A percentile compares a stretch with the other conserved stretches of the same genome.
Evolutionary conservation across 768 basidiomycete species (phyloP).

Genomic region (Phylloporus sp.): DNA sequence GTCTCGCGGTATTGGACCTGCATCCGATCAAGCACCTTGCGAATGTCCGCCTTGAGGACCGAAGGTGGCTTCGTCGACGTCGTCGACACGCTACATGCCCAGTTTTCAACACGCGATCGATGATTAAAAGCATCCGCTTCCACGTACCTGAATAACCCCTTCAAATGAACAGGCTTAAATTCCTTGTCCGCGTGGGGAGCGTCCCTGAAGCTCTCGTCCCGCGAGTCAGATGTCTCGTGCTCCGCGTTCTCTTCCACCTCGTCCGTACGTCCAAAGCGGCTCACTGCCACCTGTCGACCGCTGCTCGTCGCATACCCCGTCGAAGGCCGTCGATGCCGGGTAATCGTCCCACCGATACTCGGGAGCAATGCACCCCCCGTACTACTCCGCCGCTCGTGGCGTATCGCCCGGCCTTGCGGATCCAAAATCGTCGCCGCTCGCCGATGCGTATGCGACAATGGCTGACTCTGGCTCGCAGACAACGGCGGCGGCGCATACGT

Average conservation of each 20-base stretch:
- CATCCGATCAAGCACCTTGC: constrained; percentile 85
- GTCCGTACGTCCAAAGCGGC: constrained; percentile 47
- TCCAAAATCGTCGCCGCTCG: constrained; percentile 77
- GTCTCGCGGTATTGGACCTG: constrained; percentile 92
- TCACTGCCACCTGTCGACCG: constrained; percentile 33
- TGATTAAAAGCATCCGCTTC: too few relatives aligned
- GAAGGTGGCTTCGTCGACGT: constrained; percentile 86
- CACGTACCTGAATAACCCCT: constrained; percentile 85
- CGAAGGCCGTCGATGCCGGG: constrained; percentile 66
- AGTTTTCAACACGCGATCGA: too few relatives aligned
- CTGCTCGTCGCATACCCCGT: constrained; percentile 47
- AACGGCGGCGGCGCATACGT: constrained; percentile 30
- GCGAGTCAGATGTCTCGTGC: constrained; percentile 30
- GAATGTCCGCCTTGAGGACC: constrained; percentile 79
- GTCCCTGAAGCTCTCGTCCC: constrained; percentile 44
- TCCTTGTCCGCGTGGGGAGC: constrained; percentile 58
- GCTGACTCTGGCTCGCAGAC: constrained; percentile 48
- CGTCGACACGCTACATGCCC: constrained; percentile 94
- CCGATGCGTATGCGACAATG: constrained; percentile 56
- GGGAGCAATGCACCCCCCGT: constrained; percentile 58
- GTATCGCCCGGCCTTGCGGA: constrained; percentile 52
- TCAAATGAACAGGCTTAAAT: constrained; percentile 92
- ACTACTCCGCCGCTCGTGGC: constrained; percentile 75
- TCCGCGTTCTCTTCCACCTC: constrained; percentile 47
- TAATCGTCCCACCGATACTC: constrained; percentile 50